Evolutionary conservation across 1,284 basidiomycete species (phyloP), one percentile per base, ranked within the genome.

Genomic region (Cryptococcus sp.): DNA sequence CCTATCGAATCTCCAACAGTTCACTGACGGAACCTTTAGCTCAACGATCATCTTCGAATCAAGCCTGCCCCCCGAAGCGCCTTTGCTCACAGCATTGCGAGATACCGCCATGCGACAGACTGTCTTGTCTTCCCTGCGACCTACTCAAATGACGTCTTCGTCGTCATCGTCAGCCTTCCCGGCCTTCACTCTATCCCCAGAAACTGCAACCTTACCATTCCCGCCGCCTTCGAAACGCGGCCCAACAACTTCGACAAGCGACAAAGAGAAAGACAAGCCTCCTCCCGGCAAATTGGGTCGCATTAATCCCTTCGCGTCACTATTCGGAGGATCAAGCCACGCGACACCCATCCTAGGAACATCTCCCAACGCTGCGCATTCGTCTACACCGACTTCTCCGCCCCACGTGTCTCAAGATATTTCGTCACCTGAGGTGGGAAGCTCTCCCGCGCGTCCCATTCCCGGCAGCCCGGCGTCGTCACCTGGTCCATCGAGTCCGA

Each of bases 191-290:
- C 64, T 87, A 4, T 81, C 84, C 0, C 75, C 81, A 0, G 81
- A 86, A 53, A 80, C 82, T 0, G 66, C 84, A 0, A 77, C 81
- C 0, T 82, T 93, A 0, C 85, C 88, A 1, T 81, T 92, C 16
- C 89, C 89, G 1, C 85, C 87, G 0, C 83, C 71, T 1, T 67
- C 69, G 31, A 67, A 65, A 42, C 50, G 11, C 2, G 57, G 71
- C 5, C 60, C 74, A 6, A 22, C 57, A 45, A 13, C 59, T 35
- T 41, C 56, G 50, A 40, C 27, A 5, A 22, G 51, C 20, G 62
- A 64, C 11, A 69, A 62, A 31, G 69, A 65, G 38, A 62, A 64
- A 38, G 68, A 66, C 1, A 67, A 64, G 47, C 51, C 65, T 3
- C 35, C 62, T 27, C 47, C 66, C 1, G 65, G 65, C 31, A 69